Evolutionary conservation across 495 filamentous ascomycete genomes (phyloP).

Genomic region (Penicillium turbatum): DNA sequence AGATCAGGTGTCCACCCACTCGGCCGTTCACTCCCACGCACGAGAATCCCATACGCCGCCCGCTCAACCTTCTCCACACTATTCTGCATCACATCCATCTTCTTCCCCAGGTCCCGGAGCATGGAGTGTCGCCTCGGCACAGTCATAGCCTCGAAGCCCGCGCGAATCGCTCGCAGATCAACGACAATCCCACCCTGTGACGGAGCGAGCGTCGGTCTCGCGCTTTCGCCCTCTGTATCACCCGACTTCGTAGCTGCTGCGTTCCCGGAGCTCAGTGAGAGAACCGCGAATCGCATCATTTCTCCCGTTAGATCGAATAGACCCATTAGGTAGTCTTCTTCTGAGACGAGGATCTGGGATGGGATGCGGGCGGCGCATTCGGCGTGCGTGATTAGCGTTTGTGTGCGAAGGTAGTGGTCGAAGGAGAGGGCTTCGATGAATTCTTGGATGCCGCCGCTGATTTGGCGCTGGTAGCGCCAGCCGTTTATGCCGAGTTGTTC

Average conservation of each 20-base stretch:
- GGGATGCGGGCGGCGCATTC: constrained; percentile 53
- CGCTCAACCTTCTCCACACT: constrained; percentile 94
- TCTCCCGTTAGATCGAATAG: constrained; percentile 91
- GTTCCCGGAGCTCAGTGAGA: constrained; percentile 44
- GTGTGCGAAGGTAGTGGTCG: constrained; percentile 76
- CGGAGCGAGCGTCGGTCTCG: constrained; percentile 10
- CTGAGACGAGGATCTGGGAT: constrained; percentile 56
- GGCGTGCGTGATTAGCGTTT: constrained; percentile 63
- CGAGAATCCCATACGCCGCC: constrained; percentile 77
- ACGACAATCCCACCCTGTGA: constrained; percentile 52
- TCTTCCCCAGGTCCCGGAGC: constrained; percentile 65
- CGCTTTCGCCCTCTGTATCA: constrained; percentile 17
- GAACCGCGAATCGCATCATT: constrained; percentile 93
- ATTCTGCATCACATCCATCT: constrained; percentile 78
- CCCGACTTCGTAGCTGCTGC: constrained; percentile 14
- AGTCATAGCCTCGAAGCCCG: constrained; percentile 67
- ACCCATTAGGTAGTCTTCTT: constrained; percentile 85
- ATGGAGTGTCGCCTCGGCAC: constrained; percentile 42
- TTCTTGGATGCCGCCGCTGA: constrained; percentile 80
- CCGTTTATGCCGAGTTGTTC: constrained; percentile 75
- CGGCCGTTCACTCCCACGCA: constrained; percentile 83
- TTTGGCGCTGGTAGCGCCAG: constrained; percentile 75
- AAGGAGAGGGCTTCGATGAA: constrained; percentile 85
- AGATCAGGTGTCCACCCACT: constrained; percentile 90
- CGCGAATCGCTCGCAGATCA: constrained; percentile 71